These are phyloP conservation scores for Lactarius hatsudake DNA, from an alignment of 768 basidiomycete genomes.

Conservation along the genomic window DNA sequence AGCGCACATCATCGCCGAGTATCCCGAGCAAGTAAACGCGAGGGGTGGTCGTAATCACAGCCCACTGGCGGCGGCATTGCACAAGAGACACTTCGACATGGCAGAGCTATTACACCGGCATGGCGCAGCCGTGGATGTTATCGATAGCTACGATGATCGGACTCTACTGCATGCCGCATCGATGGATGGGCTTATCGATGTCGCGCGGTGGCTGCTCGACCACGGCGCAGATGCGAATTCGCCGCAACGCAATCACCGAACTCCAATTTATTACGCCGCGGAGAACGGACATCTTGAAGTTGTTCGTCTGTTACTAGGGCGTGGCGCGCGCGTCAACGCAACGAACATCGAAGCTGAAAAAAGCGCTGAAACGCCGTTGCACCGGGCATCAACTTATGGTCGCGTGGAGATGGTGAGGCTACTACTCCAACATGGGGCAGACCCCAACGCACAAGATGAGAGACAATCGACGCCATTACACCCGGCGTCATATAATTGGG, in stretches of 20 bases:
- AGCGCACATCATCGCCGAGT: background rate
- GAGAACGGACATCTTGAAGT: background rate
- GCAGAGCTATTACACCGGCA: background rate
- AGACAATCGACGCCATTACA: no score
- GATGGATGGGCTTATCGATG: background rate
- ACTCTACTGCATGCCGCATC: background rate
- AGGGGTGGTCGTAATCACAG: background rate
- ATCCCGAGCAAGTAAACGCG: background rate
- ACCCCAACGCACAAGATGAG: no score
- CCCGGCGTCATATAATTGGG: rapidly evolving
- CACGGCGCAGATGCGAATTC: background rate
- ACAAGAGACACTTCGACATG: background rate
- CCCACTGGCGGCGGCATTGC: background rate
- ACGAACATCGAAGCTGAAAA: background rate
- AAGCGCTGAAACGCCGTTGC: no score
- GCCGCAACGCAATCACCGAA: rapidly evolving
- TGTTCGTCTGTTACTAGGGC: background rate
- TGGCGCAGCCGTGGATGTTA: background rate
- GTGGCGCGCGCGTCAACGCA: background rate
- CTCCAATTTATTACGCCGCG: background rate
- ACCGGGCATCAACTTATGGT: no score
- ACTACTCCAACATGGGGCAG: no score
- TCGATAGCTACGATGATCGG: background rate
- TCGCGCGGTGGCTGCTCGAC: background rate
- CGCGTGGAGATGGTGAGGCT: no score